Conservation (phyloP, 202 grass and related monocot genomes). For the Digitaria exilis region DNA sequence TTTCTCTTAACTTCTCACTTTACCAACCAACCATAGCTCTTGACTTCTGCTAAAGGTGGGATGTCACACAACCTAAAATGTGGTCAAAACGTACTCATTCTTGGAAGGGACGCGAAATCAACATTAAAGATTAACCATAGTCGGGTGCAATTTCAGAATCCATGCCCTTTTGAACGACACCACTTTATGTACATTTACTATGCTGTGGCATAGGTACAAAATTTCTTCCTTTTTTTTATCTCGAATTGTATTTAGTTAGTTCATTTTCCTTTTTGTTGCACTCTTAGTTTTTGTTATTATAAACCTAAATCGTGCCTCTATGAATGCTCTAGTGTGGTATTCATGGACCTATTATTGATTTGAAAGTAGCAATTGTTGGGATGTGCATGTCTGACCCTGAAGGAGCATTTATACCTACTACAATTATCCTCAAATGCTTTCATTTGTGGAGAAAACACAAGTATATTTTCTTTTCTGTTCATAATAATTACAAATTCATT, state of each 20-base stretch:
- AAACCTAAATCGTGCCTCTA: not conserved
- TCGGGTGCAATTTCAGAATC: not conserved
- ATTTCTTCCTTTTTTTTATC: not conserved
- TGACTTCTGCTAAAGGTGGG: too few species aligned
- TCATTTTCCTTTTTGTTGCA: not conserved
- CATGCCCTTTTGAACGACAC: not conserved
- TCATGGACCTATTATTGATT: not conserved
- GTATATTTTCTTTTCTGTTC: not conserved
- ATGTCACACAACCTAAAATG: not conserved
- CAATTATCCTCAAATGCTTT: not conserved
- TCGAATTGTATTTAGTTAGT: not conserved
- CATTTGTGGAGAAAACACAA: not conserved
- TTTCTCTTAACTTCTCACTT: too few species aligned
- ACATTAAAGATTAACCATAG: not conserved
- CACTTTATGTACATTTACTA: not conserved
- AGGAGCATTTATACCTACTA: not conserved
- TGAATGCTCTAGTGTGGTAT: not conserved
- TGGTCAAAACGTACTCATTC: not conserved
- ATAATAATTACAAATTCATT: not conserved
- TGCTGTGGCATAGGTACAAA: not conserved
- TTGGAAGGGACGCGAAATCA: not conserved
- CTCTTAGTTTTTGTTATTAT: not conserved
- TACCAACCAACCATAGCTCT: too few species aligned
- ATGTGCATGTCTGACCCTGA: not conserved
- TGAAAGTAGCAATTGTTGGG: not conserved